A percentile compares a stretch with the other conserved stretches of the same genome.
Conservation (phyloP, 805 yeast genomes). For the Yarrowia keelungensis region DNA sequence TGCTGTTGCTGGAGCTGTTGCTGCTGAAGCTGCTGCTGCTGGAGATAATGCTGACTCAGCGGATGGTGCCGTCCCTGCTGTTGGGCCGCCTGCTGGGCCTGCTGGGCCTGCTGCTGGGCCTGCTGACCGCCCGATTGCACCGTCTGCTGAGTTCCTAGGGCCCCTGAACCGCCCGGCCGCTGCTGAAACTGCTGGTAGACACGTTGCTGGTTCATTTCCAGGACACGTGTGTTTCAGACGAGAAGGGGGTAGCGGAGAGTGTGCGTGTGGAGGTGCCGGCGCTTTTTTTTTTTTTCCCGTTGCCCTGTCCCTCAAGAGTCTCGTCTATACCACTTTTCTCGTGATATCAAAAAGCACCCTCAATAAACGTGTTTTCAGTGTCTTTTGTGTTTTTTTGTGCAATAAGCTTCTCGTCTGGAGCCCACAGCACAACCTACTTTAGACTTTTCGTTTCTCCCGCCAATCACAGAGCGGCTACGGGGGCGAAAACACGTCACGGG, state of each 20-base stretch:
- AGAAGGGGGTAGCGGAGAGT: too few relatives aligned
- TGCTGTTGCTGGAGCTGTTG: too few relatives aligned
- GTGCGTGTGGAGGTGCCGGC: too few relatives aligned
- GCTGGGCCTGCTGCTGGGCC: too few relatives aligned
- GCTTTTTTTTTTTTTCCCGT: too few relatives aligned
- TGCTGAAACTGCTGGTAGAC: slow-evolving; percentile 33
- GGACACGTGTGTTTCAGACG: too few relatives aligned
- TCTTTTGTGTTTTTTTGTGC: slow-evolving; percentile 9
- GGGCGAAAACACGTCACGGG: slow-evolving; percentile 1
- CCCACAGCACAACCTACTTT: slow-evolving; percentile 23
- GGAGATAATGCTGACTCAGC: neutral
- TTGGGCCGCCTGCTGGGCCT: neutral
- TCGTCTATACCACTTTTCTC: neutral
- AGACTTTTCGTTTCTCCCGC: slow-evolving; percentile 22
- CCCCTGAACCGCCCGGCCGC: slow-evolving; percentile 28
- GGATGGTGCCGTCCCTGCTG: slow-evolving; percentile 3
- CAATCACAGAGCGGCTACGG: slow-evolving; percentile 2
- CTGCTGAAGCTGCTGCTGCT: too few relatives aligned
- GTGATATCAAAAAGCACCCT: slow-evolving; percentile 21
- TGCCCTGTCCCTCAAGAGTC: too few relatives aligned
- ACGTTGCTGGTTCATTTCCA: slow-evolving; percentile 35
- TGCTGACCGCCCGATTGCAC: too few relatives aligned
- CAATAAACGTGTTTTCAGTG: slow-evolving; percentile 27
- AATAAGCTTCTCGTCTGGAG: slow-evolving; percentile 23
- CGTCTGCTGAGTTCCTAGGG: slow-evolving; percentile 6